phyloP scores from a whole-genome alignment of 1,139 yeast species.

The Fermentozyma sake region DNA sequence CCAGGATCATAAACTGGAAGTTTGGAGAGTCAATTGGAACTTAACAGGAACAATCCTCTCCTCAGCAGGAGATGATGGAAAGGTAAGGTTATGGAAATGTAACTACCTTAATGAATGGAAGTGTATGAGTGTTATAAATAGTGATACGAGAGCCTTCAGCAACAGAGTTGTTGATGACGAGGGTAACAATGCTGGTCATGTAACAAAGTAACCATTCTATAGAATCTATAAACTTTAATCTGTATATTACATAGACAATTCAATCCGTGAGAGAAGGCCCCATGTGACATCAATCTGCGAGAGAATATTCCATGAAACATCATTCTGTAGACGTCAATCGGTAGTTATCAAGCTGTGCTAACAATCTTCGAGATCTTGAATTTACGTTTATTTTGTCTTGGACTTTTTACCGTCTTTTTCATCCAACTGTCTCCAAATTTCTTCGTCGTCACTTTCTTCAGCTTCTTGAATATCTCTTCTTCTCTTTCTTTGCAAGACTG shows the following conservation, averaged over 20 bases:
- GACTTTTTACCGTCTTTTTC: constrained; percentile 18
- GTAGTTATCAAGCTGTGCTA: too few relatives aligned
- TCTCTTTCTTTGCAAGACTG: constrained; percentile 11
- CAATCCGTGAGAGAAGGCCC: too few relatives aligned
- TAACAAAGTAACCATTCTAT: too few relatives aligned
- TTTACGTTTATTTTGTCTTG: constrained; percentile 16
- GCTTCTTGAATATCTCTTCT: constrained; percentile 21
- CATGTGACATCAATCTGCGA: too few relatives aligned
- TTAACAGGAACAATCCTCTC: constrained; percentile 88
- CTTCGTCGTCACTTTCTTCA: constrained; percentile 33
- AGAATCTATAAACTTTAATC: too few relatives aligned
- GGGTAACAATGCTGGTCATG: too few relatives aligned
- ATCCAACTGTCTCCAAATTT: constrained; percentile 37
- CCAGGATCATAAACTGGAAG: constrained; percentile 82
- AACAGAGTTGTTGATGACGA: too few relatives aligned
- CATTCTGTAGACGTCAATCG: too few relatives aligned
- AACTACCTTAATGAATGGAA: constrained; percentile 82
- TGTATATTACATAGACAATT: too few relatives aligned
- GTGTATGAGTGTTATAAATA: constrained; percentile 84
- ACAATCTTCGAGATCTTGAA: too few relatives aligned
- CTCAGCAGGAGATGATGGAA: constrained; percentile 95
- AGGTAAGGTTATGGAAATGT: constrained; percentile 87
- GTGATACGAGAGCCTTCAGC: constrained; percentile 47
- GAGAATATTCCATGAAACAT: too few relatives aligned
- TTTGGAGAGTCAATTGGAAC: constrained; percentile 96